Conservation (phyloP, 1,284 basidiomycete species). For the Chalciporus sp. region DNA sequence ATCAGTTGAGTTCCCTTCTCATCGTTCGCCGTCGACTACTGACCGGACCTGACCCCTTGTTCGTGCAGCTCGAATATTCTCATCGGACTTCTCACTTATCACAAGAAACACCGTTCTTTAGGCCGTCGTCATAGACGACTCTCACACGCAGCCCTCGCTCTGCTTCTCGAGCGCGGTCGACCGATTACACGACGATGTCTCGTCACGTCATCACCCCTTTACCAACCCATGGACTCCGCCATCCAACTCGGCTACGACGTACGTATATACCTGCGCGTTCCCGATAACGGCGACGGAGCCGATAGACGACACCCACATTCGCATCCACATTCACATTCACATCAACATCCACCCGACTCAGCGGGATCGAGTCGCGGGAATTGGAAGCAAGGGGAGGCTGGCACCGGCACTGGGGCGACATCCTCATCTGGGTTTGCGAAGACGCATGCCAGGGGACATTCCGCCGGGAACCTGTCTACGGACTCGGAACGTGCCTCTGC, state of each 20-base stretch:
- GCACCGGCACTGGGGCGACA: not conserved
- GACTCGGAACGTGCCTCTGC: constrained; percentile 22
- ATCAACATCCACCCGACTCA: constrained; percentile 12
- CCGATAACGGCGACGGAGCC: constrained; percentile 65
- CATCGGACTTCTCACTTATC: constrained; percentile 69
- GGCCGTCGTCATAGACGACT: constrained; percentile 45
- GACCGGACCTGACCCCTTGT: constrained; percentile 3
- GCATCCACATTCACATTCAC: not conserved
- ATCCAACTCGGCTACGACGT: constrained; percentile 80
- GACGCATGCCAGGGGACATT: constrained; percentile 27
- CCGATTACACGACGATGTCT: constrained; percentile 69
- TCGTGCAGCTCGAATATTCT: constrained; percentile 76
- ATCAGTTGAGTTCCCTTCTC: constrained; percentile 60
- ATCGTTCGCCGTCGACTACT: constrained; percentile 6
- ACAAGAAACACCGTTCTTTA: constrained; percentile 51
- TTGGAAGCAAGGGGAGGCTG: constrained; percentile 26
- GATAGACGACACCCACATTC: constrained; percentile 40
- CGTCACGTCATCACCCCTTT: constrained; percentile 80
- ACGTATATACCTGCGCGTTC: constrained; percentile 76
- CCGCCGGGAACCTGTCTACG: constrained; percentile 36
- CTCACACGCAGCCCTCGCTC: constrained; percentile 68
- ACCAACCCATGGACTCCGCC: constrained; percentile 78
- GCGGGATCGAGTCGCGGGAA: constrained; percentile 12
- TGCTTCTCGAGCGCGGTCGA: constrained; percentile 75
- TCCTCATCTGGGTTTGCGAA: constrained; percentile 13